Evolutionary conservation across 1,284 basidiomycete species (phyloP), one percentile per base, ranked within the genome.

Genomic region (Heterobasidion irregulare): DNA sequence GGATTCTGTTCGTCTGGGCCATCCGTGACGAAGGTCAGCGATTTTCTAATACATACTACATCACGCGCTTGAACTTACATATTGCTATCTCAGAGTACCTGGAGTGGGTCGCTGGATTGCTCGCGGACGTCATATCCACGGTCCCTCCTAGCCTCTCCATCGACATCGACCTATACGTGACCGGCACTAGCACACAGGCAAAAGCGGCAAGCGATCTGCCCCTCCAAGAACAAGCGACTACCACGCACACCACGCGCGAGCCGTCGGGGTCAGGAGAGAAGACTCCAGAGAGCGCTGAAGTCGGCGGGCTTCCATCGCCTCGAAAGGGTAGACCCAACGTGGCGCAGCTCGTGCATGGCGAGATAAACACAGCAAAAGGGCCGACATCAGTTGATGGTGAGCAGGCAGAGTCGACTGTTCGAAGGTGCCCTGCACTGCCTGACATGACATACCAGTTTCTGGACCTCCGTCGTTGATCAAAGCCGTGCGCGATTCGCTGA

Each of bases 1-100:
- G 66, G 44, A 58, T 78, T 15, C 61, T 75, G 1, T 76, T 77
- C 58, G 58, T 77, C 16, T 80, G 78, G 78, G 65, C 70, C 0
- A 68, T 77, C 38, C 71, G 75, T 8, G 66, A 74, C 50, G 53
- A 66, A 38, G 67, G 77, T 77, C 44, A 47, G 41, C 2, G 1
- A 8, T 1, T 19, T 38, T 6, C 43, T 19, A 10, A 18, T n/a
- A 10, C 32, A 18, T n/a, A 4, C 32, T 36, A 16, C 2, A 1
- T 10, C 9, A 26, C n/a, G 6, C 16, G 9, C 26, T 5, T 26
- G 26, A 26, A 6, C 26, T 6, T 6, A 50, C 16, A 18, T 15
- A 1, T 32, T 10, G 41, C 19, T 8, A 47, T 3, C 54, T 3
- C 54, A 75, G 72, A 65, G 10, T 71, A 77, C 54, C 62, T 76